Base-by-base conservation (phyloP, 139 green algal genomes). In the Coccomyxa sp. region DNA sequence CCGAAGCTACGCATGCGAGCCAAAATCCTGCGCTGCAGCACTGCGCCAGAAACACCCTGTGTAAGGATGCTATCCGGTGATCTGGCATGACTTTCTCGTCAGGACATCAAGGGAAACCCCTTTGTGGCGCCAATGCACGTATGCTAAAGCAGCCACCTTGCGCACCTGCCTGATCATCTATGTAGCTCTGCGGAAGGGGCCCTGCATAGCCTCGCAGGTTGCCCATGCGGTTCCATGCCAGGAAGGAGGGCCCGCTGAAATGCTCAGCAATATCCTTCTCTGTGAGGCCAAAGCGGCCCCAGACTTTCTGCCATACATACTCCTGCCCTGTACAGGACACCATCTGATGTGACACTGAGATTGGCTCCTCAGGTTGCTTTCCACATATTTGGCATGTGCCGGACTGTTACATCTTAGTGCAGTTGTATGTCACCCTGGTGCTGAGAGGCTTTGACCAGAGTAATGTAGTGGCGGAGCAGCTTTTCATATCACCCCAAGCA, bases 191-290 rank as follows among this genome's bases (percentile, higher is more conserved):
- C 0, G 82, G 82, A 44, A 89, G 64, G 24, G 85, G 82, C 10
- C 85, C 85, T 18, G 38, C 77, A 24, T 80, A 88, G 6, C 82
- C 82, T 68, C 84, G 78, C 41, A 86, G 74, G 50, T 88, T 89
- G 73, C 85, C 85, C 85, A 89, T 89, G 14, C 85, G 76, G 35
- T 80, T 77, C 85, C 85, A 89, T 14, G 85, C 82, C 77, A 88
- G 75, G 82, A 88, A 89, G 24, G 82, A 54, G 22, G 85, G 85
- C 64, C 85, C 85, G 22, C 80, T 34, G 73, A 89, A 89, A 70
- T 83, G 84, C 40, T 80, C 71, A 39, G 72, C 68, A 40, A 89
- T 75, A 55, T 87, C 79, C 14, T 50, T 27, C 7, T 18, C 18
- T 22, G 5, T 76, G 33, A 88, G 35, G 14, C 75, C 75, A 18